Conservation (phyloP, 2,329 filamentous ascomycete genomes). For the Alternaria hordeiaustralica region DNA sequence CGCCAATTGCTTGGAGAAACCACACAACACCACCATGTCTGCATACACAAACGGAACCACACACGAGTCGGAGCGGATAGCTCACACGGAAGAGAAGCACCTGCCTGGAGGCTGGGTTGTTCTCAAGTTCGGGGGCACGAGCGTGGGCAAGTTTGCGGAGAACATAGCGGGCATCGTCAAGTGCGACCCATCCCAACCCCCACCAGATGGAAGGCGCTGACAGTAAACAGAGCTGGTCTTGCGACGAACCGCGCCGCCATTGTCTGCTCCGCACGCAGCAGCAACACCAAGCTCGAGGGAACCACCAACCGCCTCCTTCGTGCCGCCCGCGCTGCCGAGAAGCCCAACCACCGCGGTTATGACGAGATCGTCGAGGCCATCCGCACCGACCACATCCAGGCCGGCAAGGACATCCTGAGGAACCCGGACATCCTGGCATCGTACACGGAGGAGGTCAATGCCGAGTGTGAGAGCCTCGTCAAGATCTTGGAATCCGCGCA, state of each 20-base stretch:
- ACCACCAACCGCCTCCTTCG: constrained; percentile 78
- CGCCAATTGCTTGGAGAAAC: not conserved
- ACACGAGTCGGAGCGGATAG: constrained; percentile 47
- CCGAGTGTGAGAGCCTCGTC: constrained; percentile 79
- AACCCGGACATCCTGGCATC: constrained; percentile 53
- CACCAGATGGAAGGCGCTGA: constrained; percentile 16
- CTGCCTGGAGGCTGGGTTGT: constrained; percentile 74
- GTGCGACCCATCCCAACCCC: constrained; percentile 30
- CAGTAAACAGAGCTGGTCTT: constrained; percentile 62
- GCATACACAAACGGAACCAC: constrained; percentile 41
- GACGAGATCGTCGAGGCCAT: constrained; percentile 80
- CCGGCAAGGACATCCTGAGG: constrained; percentile 63
- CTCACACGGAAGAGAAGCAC: constrained; percentile 55
- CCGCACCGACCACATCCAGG: constrained; percentile 78
- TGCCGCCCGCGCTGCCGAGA: constrained; percentile 55
- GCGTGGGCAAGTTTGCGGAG: constrained; percentile 88
- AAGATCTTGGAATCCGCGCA: constrained; percentile 74
- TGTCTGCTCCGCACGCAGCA: constrained; percentile 94
- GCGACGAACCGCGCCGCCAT: constrained; percentile 79
- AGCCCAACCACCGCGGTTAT: constrained; percentile 60
- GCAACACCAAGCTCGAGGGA: constrained; percentile 90
- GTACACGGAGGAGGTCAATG: constrained; percentile 71
- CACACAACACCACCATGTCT: constrained; percentile 29
- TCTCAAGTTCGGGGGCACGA: constrained; percentile 95
- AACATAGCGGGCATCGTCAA: constrained; percentile 68